phyloP scores from a whole-genome alignment of 345 rosid species.

The Gossypium arboreum region DNA sequence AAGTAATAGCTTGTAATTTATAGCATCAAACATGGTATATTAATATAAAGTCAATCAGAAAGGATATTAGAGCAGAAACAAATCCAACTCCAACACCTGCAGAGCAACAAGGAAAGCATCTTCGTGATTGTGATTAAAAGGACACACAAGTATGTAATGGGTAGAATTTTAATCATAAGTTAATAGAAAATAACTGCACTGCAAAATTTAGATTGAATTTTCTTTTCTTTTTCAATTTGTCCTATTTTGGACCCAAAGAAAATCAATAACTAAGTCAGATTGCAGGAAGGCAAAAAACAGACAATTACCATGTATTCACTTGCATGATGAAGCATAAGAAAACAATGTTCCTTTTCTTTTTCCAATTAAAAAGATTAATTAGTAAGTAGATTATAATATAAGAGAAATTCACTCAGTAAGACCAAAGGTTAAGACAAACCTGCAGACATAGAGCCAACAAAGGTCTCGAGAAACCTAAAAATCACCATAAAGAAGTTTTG shows the following conservation, averaged over 20 bases:
- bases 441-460: slow-evolving; percentile 96
- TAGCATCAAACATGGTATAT: not conserved
- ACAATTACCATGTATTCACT: not conserved
- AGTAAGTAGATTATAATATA: not conserved
- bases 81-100: slow-evolving; percentile 99
- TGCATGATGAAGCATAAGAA: not conserved
- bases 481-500: slow-evolving; percentile 78
- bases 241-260: too few species aligned
- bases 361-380: not conserved
- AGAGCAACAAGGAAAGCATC: slow-evolving; percentile 21
- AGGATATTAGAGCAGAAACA: slow-evolving; percentile 96
- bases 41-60: slow-evolving; percentile 12
- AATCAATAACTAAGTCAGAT: not conserved
- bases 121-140: slow-evolving; percentile 16
- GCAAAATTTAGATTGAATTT: too few species aligned
- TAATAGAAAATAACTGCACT: too few species aligned
- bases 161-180: not conserved
- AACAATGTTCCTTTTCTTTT: not conserved
- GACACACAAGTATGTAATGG: not conserved
- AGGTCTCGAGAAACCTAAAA: slow-evolving; percentile 91
- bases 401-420: not conserved
- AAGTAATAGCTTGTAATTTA: slow-evolving; percentile 8
- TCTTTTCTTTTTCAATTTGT: too few species aligned
- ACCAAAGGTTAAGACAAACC: slow-evolving; percentile 42
- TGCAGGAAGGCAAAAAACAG: not conserved